Conservation (phyloP, 345 rosid species). For the Populus simonii region DNA sequence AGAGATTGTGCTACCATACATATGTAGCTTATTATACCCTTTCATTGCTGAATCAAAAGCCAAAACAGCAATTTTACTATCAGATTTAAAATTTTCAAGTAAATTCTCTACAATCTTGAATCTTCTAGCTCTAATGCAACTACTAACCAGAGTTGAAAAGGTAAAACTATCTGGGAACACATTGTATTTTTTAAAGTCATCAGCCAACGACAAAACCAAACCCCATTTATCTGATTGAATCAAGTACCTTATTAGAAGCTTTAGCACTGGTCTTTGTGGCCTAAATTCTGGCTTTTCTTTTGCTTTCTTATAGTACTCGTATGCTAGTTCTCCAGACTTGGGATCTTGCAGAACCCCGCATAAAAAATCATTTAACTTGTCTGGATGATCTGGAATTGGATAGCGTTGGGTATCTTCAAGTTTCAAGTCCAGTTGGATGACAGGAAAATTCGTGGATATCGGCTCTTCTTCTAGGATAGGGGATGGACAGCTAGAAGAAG, state of each 20-base stretch:
- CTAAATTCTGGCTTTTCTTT: slow-evolving; percentile 46
- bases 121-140: slow-evolving; percentile 55
- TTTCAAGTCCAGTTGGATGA: not conserved
- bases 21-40: slow-evolving; percentile 75
- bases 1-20: slow-evolving; percentile 61
- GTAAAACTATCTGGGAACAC: slow-evolving; percentile 59
- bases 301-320: slow-evolving; percentile 57
- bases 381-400: slow-evolving; percentile 25
- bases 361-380: slow-evolving; percentile 42
- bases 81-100: slow-evolving; percentile 46
- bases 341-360: slow-evolving; percentile 45
- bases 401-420: slow-evolving; percentile 30
- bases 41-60: slow-evolving; percentile 65
- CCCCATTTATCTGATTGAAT: slow-evolving; percentile 58
- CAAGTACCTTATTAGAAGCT: slow-evolving; percentile 58
- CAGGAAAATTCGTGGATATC: slow-evolving; percentile 24
- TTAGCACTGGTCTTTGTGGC: slow-evolving; percentile 44
- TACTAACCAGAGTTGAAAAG: slow-evolving; percentile 51
- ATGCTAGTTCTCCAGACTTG: slow-evolving; percentile 37
- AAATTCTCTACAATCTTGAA: slow-evolving; percentile 46
- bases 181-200: slow-evolving; percentile 48
- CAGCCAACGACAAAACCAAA: slow-evolving; percentile 40
- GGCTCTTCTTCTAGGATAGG: slow-evolving; percentile 46
- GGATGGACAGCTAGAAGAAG: slow-evolving; percentile 40
- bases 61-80: slow-evolving; percentile 36